A percentile compares a stretch with the other conserved stretches of the same genome.
Evolutionary conservation across 805 yeast genomes (phyloP).

Genomic region (Grigorovia jiainica): DNA sequence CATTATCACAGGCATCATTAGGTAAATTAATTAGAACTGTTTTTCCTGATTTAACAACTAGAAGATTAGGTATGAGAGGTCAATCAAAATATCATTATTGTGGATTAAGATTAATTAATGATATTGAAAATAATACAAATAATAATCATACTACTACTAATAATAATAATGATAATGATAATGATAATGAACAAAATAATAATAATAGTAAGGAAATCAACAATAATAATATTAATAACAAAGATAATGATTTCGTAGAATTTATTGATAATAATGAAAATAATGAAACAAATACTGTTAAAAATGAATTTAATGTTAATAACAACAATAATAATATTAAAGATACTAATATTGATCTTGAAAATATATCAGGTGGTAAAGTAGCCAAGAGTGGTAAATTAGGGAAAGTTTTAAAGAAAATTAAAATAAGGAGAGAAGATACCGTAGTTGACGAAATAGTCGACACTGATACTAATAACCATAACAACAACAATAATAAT

Average conservation of each 20-base stretch:
- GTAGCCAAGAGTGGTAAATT: not conserved
- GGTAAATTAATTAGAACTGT: conserved; percentile 62
- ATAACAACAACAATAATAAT: not conserved
- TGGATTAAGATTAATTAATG: conserved; percentile 37
- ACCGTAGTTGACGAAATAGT: not conserved
- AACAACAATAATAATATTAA: not conserved
- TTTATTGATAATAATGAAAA: not conserved
- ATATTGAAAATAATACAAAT: not conserved
- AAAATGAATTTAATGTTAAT: not conserved
- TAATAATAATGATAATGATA: not conserved
- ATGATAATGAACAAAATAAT: not conserved
- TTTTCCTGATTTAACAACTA: conserved; percentile 59
- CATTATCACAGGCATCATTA: conserved; percentile 68
- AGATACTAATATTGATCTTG: not conserved
- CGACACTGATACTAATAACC: not conserved
- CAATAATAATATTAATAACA: not conserved
- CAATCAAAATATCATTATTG: conserved; percentile 81
- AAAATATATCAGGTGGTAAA: not conserved
- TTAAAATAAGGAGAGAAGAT: not conserved
- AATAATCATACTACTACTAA: not conserved
- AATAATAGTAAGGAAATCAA: not conserved
- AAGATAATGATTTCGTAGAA: too few species aligned
- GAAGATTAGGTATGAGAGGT: conserved; percentile 75
- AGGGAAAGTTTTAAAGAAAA: not conserved
- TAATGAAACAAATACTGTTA: not conserved